Conservation (phyloP, 2,329 filamentous ascomycete genomes). For the Arthrinium puccinioides region DNA sequence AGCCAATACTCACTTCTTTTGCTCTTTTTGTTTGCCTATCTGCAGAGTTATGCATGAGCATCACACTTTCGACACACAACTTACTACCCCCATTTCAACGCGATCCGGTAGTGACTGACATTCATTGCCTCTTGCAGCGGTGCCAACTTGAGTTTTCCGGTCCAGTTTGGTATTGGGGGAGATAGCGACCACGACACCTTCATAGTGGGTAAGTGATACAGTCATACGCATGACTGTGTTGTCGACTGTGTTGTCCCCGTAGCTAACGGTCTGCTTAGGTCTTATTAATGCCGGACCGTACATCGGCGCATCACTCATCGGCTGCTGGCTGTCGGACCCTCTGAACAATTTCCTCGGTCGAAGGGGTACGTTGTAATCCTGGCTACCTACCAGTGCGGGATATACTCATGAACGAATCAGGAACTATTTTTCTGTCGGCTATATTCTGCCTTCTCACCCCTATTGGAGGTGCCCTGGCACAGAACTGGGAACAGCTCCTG, state of each 20-base stretch:
- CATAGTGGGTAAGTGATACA: too few relatives aligned
- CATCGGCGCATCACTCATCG: constrained; percentile 15
- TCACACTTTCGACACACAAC: too few relatives aligned
- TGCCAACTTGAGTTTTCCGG: constrained; percentile 2
- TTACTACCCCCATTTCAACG: too few relatives aligned
- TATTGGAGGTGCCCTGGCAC: constrained; percentile 51
- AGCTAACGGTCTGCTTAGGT: constrained; percentile 14
- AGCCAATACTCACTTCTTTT: too few relatives aligned
- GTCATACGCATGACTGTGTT: neutral
- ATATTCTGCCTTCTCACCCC: constrained; percentile 55
- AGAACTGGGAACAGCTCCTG: constrained; percentile 52
- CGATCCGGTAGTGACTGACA: too few relatives aligned
- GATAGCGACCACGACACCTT: constrained; percentile 35
- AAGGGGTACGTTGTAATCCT: neutral
- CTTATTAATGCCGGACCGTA: constrained; percentile 44
- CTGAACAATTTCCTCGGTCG: constrained; percentile 52
- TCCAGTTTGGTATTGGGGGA: constrained; percentile 11
- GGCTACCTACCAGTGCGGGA: too few relatives aligned
- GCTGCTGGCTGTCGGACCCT: constrained; percentile 52
- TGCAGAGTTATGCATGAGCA: too few relatives aligned
- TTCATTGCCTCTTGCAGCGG: too few relatives aligned
- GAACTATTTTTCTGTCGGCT: constrained; percentile 57
- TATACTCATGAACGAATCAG: too few relatives aligned
- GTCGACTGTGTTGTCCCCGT: neutral
- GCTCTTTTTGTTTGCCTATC: too few relatives aligned